Evolutionary conservation across 257 asterid species (phyloP).

Genomic region (Cruciata laevipes): DNA sequence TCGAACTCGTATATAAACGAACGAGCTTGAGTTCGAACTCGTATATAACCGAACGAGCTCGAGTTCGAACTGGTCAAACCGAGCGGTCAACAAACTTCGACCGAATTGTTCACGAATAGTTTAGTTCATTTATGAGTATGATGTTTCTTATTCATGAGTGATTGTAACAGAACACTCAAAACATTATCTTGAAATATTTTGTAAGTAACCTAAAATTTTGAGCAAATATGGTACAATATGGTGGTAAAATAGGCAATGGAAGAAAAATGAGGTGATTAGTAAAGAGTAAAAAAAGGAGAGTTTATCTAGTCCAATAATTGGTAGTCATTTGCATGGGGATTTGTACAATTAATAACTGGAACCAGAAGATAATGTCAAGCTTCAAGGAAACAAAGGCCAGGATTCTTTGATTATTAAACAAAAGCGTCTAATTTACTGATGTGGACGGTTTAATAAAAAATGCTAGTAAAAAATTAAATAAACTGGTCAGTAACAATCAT

Average conservation of each 20-base stretch:
- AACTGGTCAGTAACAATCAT: not conserved
- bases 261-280: conserved; percentile 12
- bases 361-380: conserved; percentile 8
- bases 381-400: not conserved
- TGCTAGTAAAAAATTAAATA: not conserved
- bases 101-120: no score
- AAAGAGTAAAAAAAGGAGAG: conserved; percentile 6
- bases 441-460: not conserved
- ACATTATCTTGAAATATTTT: no score
- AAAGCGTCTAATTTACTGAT: not conserved
- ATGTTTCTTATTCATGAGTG: no score
- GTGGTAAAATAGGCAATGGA: not conserved
- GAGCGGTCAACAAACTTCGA: no score
- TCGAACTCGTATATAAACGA: no score
- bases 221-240: not conserved
- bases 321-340: conserved; percentile 20
- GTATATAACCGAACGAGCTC: no score
- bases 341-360: conserved; percentile 17
- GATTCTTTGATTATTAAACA: conserved; percentile 1
- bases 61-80: no score
- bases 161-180: no score
- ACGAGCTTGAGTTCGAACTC: no score
- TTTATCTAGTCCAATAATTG: conserved; percentile 19
- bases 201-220: no score
- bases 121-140: no score